A percentile compares a stretch with the other conserved stretches of the same genome.
These are phyloP conservation scores for Pisolithus sp. DNA, from an alignment of 768 basidiomycete species.

Conservation along the genomic window DNA sequence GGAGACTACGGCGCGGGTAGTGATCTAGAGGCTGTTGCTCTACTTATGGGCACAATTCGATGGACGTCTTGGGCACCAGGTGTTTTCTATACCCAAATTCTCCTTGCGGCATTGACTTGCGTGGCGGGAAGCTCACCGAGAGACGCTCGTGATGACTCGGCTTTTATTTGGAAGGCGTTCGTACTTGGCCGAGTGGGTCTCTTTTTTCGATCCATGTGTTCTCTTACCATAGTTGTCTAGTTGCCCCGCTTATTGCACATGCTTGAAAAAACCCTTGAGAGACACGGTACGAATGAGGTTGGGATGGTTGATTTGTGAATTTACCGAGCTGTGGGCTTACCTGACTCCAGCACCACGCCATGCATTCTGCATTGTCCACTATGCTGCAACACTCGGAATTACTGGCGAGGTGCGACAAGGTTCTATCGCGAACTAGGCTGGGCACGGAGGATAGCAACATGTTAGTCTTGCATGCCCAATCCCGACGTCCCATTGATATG, in stretches of 20 bases:
- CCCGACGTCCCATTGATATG: not conserved
- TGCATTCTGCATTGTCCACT: constrained; percentile 46
- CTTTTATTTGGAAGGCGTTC: constrained; percentile 62
- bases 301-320: constrained; percentile 46
- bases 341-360: constrained; percentile 29
- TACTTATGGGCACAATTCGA: constrained; percentile 51
- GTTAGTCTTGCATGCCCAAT: constrained; percentile 7
- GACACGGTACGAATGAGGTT: constrained; percentile 38
- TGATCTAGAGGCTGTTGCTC: constrained; percentile 41
- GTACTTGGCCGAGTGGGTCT: constrained; percentile 60
- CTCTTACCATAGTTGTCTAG: constrained; percentile 28
- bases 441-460: constrained; percentile 10
- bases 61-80: constrained; percentile 59
- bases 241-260: constrained; percentile 51
- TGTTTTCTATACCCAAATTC: constrained; percentile 62
- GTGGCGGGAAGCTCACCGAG: constrained; percentile 45
- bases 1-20: constrained; percentile 61
- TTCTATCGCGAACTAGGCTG: constrained; percentile 29
- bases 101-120: constrained; percentile 57
- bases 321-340: constrained; percentile 4
- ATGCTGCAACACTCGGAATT: constrained; percentile 49
- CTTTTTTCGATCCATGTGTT: not conserved
- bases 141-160: constrained; percentile 23
- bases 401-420: constrained; percentile 47
- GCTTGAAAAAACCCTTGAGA: constrained; percentile 51